Conservation (phyloP, 805 yeast species). For the Ogataea neopini region DNA sequence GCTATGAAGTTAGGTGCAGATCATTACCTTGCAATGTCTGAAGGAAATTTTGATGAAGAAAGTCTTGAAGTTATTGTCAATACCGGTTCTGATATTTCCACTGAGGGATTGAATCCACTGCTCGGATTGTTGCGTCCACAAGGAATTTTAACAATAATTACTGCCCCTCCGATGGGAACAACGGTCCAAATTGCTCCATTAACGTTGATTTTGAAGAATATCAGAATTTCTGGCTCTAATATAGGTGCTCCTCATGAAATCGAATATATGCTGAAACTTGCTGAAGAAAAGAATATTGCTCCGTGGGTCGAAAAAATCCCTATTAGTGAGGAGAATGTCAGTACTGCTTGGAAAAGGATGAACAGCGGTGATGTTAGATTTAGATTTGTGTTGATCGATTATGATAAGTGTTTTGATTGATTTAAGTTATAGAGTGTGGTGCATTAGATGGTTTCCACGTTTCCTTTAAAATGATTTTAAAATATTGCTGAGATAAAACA, state of each 20-base stretch:
- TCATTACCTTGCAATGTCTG: not conserved
- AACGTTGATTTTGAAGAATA: slow-evolving; percentile 44
- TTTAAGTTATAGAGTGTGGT: too few relatives aligned
- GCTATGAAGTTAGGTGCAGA: not conserved
- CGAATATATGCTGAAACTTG: slow-evolving; percentile 62
- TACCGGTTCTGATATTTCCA: slow-evolving; percentile 9
- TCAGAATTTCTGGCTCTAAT: slow-evolving; percentile 56
- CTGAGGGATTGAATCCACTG: slow-evolving; percentile 38
- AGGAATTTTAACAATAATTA: slow-evolving; percentile 54
- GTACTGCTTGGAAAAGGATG: slow-evolving; percentile 55
- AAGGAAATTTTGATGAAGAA: slow-evolving; percentile 14
- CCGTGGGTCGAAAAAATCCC: slow-evolving; percentile 67
- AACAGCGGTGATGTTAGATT: slow-evolving; percentile 59
- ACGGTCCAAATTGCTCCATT: not conserved
- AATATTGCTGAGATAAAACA: too few relatives aligned
- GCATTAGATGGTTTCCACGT: too few relatives aligned
- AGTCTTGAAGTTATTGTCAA: slow-evolving; percentile 50
- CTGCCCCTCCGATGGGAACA: slow-evolving; percentile 28
- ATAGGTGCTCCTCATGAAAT: slow-evolving; percentile 67
- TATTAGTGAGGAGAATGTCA: slow-evolving; percentile 52
- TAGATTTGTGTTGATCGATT: slow-evolving; percentile 62
- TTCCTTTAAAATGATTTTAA: too few relatives aligned
- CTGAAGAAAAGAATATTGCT: slow-evolving; percentile 54
- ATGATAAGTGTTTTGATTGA: slow-evolving; percentile 36
- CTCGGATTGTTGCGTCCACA: slow-evolving; percentile 59